Base-by-base conservation (phyloP, 345 rosid genomes). In the Arabis hirsuta region DNA sequence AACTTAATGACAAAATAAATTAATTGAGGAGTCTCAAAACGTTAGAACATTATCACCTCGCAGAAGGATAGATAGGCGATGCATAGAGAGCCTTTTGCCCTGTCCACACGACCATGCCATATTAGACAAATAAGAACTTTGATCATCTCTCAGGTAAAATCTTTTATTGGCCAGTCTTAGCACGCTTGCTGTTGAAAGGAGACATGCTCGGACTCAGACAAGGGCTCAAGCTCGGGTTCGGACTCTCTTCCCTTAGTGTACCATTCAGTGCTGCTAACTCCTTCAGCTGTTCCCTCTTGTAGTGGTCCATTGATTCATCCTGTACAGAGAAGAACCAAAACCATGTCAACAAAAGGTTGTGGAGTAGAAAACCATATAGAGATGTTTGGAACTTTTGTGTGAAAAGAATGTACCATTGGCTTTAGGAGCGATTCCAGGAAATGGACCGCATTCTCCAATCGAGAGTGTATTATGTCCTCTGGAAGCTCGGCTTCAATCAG, bases 261-360 rank as follows among this genome's bases (percentile, higher is more conserved):
- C 96, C 93, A 54, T 95, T 95, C 45, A 95, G 71, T 78, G 87
- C 68, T 4, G 97, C 99, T 73, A 95, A 52, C 79, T 95, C 97
- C 84, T 91, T 80, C 55, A 95, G 82, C 77, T 95, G 97, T 56
- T 91, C 93, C 79, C 89, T 89, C 80, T 95, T 95, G 69, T 84
- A 89, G 76, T 84, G 87, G 81, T 95, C 99, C 85, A 82, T 79
- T 27, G 96, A 91, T 71, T 95, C 99, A 32, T 95, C 99, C 99
- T 91, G 80, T n/a, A n/a, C 46, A 47, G 9, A 59, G 42, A 46
- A 6, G 9, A 69, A 38, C 46, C 27, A 51, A 31, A 60, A 38
- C 59, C 65, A 61, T 38, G 59, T 63, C 42, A 69, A 41, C 42
- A 63, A 7, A 43, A 5, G 11, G 9, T 31, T 56, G 31, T 48